Evolutionary conservation across 2,329 filamentous ascomycete genomes (phyloP), one percentile per base, ranked within the genome.

Genomic region (Alternaria ethzedia): DNA sequence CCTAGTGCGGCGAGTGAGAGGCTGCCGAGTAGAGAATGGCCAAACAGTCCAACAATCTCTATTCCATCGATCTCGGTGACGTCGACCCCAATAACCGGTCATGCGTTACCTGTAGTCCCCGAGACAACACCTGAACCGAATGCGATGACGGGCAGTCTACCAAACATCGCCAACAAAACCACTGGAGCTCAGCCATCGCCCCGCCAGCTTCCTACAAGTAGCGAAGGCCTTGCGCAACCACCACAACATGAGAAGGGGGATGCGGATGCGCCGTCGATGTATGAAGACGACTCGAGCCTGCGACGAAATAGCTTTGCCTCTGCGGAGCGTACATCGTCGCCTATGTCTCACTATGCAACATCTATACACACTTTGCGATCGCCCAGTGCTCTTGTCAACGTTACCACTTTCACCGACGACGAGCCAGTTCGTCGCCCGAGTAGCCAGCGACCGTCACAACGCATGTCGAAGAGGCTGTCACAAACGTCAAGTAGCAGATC

Each of bases 1-100:
- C 67, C 68, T 4, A 64, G 54, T 13, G 26, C 43, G 5, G 61
- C 56, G 11, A 66, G 63, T 12, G 66, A 68, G 4, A 62, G 51
- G 23, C 12, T 63, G 3, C 26, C 26, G 5, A 54, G 43, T 11
- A 50, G 36, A 20, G 59, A 54, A 13, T 58, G 57, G 60, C 41
- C 58, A 9, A 25, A 26, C 1, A 49, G 28, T 17, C 56, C 59
- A 32, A 32, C 8, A 20, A 12, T 15, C 20, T 45, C 36, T 13
- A 52, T 60, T 5, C 62, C 47, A 32, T 65, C 59, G 5, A 55
- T 59, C 17, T 58, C 66, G 4, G 23, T 65, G 4, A 56, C 50
- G 13, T 59, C 51, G 9, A 62, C 43, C 36, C 52, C 61, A 30
- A 54, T 55, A 23, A 65, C 44, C 12, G 46, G 30, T 13, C 50